Evolutionary conservation across 495 filamentous ascomycete genomes (phyloP).

Genomic region (Aspergillus avenaceus): DNA sequence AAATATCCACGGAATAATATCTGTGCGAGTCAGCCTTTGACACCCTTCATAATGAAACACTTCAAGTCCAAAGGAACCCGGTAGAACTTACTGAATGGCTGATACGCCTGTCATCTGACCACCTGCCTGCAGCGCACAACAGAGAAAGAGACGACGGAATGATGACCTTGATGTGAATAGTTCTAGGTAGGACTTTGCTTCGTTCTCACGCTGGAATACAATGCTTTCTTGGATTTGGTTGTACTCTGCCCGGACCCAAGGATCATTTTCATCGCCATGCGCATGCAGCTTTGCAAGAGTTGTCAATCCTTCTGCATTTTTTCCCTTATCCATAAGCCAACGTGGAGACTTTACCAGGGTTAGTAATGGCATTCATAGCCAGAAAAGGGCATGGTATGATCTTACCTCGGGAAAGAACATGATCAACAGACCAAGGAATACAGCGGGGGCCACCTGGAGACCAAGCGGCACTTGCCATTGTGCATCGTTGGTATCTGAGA

Average conservation of each 20-base stretch:
- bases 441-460: constrained; percentile 39
- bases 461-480: constrained; percentile 42
- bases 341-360: constrained; percentile 41
- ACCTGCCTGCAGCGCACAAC: constrained; percentile 61
- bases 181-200: constrained; percentile 65
- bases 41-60: not conserved
- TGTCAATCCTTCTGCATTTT: constrained; percentile 44
- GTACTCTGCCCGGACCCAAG: constrained; percentile 43
- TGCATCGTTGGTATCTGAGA: constrained; percentile 38
- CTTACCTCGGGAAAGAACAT: constrained; percentile 47
- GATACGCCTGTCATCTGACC: constrained; percentile 72
- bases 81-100: constrained; percentile 53
- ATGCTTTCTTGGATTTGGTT: constrained; percentile 40
- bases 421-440: constrained; percentile 37
- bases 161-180: constrained; percentile 60
- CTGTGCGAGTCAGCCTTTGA: constrained; percentile 10
- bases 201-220: constrained; percentile 50
- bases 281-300: constrained; percentile 49
- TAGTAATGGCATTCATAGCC: not conserved
- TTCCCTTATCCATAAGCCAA: constrained; percentile 51
- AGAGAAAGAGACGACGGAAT: constrained; percentile 66
- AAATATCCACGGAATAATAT: constrained; percentile 66
- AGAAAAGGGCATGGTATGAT: too few relatives aligned
- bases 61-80: not conserved
- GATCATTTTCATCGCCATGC: constrained; percentile 37